These are phyloP conservation scores for Schoenoplectus tabernaemontani DNA, from an alignment of 202 grass and related monocot genomes.

Conservation along the genomic window DNA sequence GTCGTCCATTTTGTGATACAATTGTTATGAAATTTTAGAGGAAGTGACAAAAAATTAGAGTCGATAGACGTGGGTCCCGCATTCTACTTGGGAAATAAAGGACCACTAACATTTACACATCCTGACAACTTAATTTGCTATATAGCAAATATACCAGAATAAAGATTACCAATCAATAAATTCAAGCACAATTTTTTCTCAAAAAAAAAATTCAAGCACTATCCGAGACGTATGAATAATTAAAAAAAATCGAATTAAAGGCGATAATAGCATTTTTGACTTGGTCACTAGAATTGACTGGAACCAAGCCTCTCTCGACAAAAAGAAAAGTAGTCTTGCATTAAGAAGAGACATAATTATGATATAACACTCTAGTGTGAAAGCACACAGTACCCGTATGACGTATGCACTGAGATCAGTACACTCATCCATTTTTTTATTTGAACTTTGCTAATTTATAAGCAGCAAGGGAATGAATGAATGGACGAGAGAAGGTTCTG, in stretches of 20 bases:
- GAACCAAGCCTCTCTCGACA: neutral
- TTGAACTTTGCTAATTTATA: slow-evolving; percentile 7
- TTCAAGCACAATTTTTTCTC: neutral
- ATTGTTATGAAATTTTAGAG: neutral
- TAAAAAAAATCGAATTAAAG: slow-evolving; percentile 17
- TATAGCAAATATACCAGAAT: no score
- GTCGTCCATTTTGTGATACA: neutral
- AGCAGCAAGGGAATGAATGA: neutral
- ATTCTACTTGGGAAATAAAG: slow-evolving; percentile 3
- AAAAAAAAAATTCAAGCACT: neutral
- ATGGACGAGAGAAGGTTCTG: slow-evolving; percentile 26
- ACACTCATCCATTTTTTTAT: neutral
- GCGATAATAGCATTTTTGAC: slow-evolving; percentile 11
- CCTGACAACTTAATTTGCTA: slow-evolving; percentile 3
- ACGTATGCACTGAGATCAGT: neutral
- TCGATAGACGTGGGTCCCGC: slow-evolving; percentile 13
- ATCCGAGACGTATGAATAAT: neutral
- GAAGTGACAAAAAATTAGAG: neutral
- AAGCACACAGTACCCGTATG: slow-evolving; percentile 18
- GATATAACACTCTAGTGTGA: neutral
- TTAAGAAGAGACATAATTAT: slow-evolving; percentile 22
- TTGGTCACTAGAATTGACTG: slow-evolving; percentile 4
- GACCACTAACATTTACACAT: slow-evolving; percentile 14
- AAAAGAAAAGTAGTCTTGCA: slow-evolving; percentile 2
- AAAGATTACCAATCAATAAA: no score